Base-by-base conservation (phyloP, 164 flowering plant species). In the Paratinospora sagittata region DNA sequence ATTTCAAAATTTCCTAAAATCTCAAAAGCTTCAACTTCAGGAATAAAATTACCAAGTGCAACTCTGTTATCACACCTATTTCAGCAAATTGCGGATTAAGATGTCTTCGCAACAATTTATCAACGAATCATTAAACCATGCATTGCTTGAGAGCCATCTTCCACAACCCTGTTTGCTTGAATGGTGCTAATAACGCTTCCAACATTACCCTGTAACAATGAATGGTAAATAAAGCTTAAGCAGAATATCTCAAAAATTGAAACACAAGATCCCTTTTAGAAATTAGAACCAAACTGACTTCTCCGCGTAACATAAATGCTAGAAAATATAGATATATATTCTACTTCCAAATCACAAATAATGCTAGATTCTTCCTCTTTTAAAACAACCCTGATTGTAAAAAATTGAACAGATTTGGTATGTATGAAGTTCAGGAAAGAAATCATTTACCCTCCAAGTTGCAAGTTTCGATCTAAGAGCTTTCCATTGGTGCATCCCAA, bases 401-500 rank as follows among this genome's bases (percentile, higher is more conserved):
- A 11, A 39, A 39, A 39, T 7, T 39, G 43, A 11, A 39, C 7
- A 17, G 26, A 12, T 17, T 9, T n/a, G n/a, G n/a, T 4, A 61
- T 17, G 27, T 30, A 19, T 3, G 19, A 12, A 70, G 41, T 2
- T 4, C 10, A 52, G 55, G 23, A 71, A 24, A 9, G 33, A 8
- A 55, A 62, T 60, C n/a, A n/a, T n/a, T n/a, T n/a, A n/a, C n/a
- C n/a, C n/a, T n/a, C n/a, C n/a, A n/a, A n/a, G n/a, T n/a, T 36
- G 84, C 84, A 21, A 95, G 86, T 81, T 87, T 90, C 63, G 87
- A 70, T 72, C 88, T 76, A 74, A 92, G 93, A 63, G 78, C 12
- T 74, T 78, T 72, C 99, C 99, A 95, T 70, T 95, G 97, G 23
- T 79, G 78, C 65, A 78, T 76, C 66, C 97, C 97, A 83, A 92